phyloP scores from a whole-genome alignment of 202 grass and related monocot species.

The Alloteropsis angusta region DNA sequence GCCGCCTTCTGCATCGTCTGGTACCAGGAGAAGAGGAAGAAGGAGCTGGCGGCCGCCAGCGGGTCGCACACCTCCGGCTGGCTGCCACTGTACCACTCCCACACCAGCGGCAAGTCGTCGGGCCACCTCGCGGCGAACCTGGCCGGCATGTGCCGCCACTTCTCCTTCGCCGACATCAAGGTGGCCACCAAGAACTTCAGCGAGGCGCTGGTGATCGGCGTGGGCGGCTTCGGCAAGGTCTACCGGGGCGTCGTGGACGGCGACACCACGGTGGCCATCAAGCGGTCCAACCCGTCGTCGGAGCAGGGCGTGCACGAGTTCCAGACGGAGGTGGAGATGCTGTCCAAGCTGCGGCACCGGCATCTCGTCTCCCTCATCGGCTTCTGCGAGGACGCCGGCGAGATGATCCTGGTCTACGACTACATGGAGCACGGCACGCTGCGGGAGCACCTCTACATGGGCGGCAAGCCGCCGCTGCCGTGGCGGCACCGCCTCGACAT shows the following conservation, averaged over 20 bases:
- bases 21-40: conserved; percentile 45
- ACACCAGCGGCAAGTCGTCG: conserved; percentile 62
- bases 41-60: not conserved
- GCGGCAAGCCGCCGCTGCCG: conserved; percentile 50
- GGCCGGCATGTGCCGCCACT: conserved; percentile 66
- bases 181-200: conserved; percentile 64
- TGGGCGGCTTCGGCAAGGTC: conserved; percentile 87
- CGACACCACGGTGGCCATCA: conserved; percentile 67
- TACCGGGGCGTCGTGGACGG: conserved; percentile 61
- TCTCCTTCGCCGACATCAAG: conserved; percentile 86
- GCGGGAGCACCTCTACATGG: conserved; percentile 88
- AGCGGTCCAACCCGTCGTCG: conserved; percentile 77
- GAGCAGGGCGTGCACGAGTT: conserved; percentile 89
- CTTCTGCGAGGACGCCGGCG: conserved; percentile 72
- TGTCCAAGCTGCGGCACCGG: conserved; percentile 88
- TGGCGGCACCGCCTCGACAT: conserved; percentile 83
- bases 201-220: conserved; percentile 74
- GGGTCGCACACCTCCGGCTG: conserved; percentile 52
- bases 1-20: conserved; percentile 34
- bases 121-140: conserved; percentile 62
- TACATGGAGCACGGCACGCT: conserved; percentile 88
- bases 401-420: conserved; percentile 92
- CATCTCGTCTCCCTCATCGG: conserved; percentile 93
- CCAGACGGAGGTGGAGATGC: conserved; percentile 98
- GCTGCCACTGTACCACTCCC: conserved; percentile 69